Evolutionary conservation across 768 basidiomycete species (phyloP).

Genomic region (Pholiota molesta): DNA sequence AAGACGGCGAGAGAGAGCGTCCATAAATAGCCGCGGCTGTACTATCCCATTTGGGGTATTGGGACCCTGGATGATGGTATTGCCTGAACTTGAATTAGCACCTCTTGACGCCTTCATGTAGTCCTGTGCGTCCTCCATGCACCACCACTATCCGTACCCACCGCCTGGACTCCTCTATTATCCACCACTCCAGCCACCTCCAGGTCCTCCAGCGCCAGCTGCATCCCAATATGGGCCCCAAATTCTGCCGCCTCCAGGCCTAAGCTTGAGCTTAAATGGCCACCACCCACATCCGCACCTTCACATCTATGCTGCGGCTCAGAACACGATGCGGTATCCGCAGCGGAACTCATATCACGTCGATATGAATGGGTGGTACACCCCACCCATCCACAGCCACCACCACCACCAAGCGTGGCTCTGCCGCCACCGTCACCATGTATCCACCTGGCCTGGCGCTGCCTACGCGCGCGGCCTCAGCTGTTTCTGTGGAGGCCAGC

Average conservation of each 20-base stretch:
- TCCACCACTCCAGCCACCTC: slow-evolving; percentile 5
- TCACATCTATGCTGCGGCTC: slow-evolving; percentile 3
- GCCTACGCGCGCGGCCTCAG: slow-evolving; percentile 1
- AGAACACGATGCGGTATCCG: slow-evolving; percentile 2
- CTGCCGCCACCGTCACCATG: slow-evolving; percentile 9
- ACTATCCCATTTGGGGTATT: not conserved
- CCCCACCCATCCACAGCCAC: not conserved
- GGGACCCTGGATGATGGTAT: not conserved
- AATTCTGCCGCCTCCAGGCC: slow-evolving; percentile 5
- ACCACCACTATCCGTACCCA: slow-evolving; percentile 18
- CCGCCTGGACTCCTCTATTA: slow-evolving; percentile 19
- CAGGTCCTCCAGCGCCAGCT: slow-evolving; percentile 3
- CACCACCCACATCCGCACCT: slow-evolving; percentile 15
- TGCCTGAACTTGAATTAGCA: not conserved
- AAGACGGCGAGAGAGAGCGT: not conserved
- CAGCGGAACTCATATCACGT: slow-evolving; percentile 13
- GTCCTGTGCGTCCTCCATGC: slow-evolving; percentile 17
- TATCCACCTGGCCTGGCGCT: slow-evolving; percentile 21
- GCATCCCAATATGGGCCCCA: slow-evolving; percentile 16
- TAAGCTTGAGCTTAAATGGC: slow-evolving; percentile 12
- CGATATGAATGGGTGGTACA: slow-evolving; percentile 20
- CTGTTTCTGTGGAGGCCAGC: not conserved
- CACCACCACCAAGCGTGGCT: slow-evolving; percentile 4
- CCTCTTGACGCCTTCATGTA: slow-evolving; percentile 9
- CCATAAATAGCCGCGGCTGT: slow-evolving; percentile 5